Conservation (phyloP, 2,329 filamentous ascomycete species). For the Shiraia sp. region DNA sequence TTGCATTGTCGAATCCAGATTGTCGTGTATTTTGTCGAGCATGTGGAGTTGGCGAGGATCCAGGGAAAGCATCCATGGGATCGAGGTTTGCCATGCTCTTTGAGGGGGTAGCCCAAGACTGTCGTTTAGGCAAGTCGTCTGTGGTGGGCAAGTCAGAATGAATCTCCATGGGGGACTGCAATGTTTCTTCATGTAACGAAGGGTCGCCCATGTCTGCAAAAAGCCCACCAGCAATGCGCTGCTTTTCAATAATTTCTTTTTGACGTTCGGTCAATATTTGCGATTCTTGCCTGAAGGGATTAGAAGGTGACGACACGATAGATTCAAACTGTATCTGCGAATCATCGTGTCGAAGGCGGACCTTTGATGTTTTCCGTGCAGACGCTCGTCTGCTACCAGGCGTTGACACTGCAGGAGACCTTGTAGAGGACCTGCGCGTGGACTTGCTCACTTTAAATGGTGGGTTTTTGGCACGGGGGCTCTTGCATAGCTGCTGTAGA, state of each 20-base stretch:
- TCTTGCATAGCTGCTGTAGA: conserved; percentile 17
- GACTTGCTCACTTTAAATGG: conserved; percentile 33
- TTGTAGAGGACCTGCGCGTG: conserved; percentile 23
- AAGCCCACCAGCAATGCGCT: conserved; percentile 65
- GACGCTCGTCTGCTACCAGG: conserved; percentile 24
- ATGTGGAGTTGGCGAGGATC: conserved; percentile 43
- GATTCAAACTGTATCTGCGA: conserved; percentile 79
- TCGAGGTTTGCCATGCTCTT: conserved; percentile 30
- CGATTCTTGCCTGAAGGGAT: conserved; percentile 59
- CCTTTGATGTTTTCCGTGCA: conserved; percentile 47
- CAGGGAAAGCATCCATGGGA: conserved; percentile 41
- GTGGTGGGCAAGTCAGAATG: conserved; percentile 32
- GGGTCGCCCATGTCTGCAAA: conserved; percentile 64
- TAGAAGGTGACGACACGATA: conserved; percentile 63
- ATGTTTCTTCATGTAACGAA: conserved; percentile 17
- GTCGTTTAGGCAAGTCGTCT: conserved; percentile 28
- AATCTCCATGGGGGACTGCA: conserved; percentile 30
- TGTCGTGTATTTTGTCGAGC: conserved; percentile 31
- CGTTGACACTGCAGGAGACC: conserved; percentile 30
- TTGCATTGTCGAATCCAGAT: conserved; percentile 30
- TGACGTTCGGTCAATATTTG: conserved; percentile 80
- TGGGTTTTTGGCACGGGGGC: conserved; percentile 29
- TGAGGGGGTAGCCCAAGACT: conserved; percentile 30
- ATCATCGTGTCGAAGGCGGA: conserved; percentile 73
- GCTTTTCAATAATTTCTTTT: conserved; percentile 74